Conservation (phyloP, 2,329 filamentous ascomycete species). For the Pestalotiopsis sp. region DNA sequence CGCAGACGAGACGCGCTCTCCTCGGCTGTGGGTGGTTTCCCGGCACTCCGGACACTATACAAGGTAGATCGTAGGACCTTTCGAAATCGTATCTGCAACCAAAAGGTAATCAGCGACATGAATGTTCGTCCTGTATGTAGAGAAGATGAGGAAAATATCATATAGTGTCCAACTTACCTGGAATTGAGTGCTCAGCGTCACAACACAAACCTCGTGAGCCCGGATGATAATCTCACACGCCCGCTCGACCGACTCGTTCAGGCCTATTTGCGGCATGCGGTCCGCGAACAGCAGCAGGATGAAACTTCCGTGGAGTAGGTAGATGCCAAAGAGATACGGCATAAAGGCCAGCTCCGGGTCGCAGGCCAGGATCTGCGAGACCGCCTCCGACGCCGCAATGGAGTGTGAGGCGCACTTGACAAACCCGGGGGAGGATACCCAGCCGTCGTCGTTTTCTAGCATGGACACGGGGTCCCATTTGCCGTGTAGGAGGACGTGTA, state of each 20-base stretch:
- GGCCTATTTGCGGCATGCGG: neutral
- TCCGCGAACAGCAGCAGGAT: slow-evolving; percentile 1
- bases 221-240: slow-evolving; percentile 2
- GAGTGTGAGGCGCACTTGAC: neutral
- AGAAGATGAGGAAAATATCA: too few species aligned
- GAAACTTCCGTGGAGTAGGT: neutral
- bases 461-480: neutral
- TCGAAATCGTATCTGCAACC: neutral
- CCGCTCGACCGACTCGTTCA: neutral
- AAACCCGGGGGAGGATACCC: neutral
- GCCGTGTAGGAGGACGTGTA: neutral
- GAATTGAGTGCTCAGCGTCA: slow-evolving; percentile 1
- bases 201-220: neutral
- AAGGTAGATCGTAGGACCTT: neutral
- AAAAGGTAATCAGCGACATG: neutral
- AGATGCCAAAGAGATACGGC: slow-evolving; percentile 2
- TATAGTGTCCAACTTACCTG: neutral
- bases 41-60: neutral
- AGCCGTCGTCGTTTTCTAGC: slow-evolving; percentile 3
- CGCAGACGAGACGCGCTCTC: neutral
- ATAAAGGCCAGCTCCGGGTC: slow-evolving; percentile 2
- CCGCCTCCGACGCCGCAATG: neutral
- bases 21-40: neutral
- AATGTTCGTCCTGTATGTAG: neutral
- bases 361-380: neutral